These are phyloP conservation scores for Penicillium ochrochloron DNA, from an alignment of 495 filamentous ascomycete genomes.

Conservation along the genomic window DNA sequence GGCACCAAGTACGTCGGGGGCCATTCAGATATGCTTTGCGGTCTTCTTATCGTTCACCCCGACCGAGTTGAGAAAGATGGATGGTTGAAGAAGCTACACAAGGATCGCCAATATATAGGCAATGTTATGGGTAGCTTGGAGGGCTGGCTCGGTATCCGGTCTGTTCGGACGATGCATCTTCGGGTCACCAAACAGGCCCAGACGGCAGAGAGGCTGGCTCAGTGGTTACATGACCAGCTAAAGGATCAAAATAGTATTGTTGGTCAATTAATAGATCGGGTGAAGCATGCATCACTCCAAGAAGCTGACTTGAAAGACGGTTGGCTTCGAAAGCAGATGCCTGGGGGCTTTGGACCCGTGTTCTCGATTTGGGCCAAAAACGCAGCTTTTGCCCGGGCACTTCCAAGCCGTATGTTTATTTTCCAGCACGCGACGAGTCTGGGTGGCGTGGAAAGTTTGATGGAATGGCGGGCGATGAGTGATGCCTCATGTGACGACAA, in stretches of 20 bases:
- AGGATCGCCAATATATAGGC: constrained; percentile 75
- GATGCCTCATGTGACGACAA: constrained; percentile 21
- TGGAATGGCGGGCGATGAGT: constrained; percentile 69
- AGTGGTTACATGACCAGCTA: constrained; percentile 63
- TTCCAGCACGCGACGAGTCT: constrained; percentile 95
- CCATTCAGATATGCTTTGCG: constrained; percentile 88
- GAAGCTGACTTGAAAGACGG: constrained; percentile 49
- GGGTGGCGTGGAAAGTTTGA: constrained; percentile 89
- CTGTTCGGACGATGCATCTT: constrained; percentile 80
- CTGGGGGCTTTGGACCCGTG: constrained; percentile 83
- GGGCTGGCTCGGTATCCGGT: constrained; percentile 86
- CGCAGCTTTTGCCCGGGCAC: constrained; percentile 59
- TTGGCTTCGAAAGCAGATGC: constrained; percentile 89
- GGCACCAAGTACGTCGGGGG: constrained; percentile 97
- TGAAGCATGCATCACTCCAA: constrained; percentile 80
- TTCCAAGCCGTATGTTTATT: constrained; percentile 78
- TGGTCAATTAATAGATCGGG: constrained; percentile 52
- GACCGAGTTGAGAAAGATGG: constrained; percentile 37
- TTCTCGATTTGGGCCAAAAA: constrained; percentile 71
- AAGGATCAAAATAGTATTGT: constrained; percentile 43
- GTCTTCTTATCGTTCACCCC: constrained; percentile 67
- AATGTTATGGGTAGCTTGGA: constrained; percentile 87
- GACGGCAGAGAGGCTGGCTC: constrained; percentile 68
- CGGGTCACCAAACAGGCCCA: constrained; percentile 72
- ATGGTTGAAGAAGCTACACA: constrained; percentile 59